These are phyloP conservation scores for Carnegiea gigantea DNA, from an alignment of 179 eudicot genomes.

Conservation along the genomic window DNA sequence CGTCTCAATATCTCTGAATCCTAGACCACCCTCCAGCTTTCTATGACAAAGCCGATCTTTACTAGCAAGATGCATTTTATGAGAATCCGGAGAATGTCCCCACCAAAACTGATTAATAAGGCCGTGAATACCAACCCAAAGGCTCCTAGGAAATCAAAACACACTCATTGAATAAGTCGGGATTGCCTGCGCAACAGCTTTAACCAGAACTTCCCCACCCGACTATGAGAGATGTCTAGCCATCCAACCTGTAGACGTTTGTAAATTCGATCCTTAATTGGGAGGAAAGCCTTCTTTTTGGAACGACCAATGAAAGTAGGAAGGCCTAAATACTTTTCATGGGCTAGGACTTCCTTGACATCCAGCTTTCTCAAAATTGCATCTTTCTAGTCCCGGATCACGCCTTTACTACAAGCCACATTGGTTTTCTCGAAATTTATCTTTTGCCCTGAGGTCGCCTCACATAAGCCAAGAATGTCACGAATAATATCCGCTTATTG, in stretches of 20 bases:
- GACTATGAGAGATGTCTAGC: neutral
- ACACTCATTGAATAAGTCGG: neutral
- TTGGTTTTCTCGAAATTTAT: too few relatives aligned
- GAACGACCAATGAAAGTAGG: too few relatives aligned
- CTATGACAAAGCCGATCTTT: neutral
- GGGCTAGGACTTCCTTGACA: neutral
- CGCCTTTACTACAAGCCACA: too few relatives aligned
- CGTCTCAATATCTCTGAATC: neutral
- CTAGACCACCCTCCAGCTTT: neutral
- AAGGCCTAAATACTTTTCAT: too few relatives aligned
- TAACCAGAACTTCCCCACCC: neutral
- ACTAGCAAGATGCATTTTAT: neutral
- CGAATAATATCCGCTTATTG: too few relatives aligned
- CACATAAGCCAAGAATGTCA: too few relatives aligned
- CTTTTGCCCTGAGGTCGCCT: too few relatives aligned
- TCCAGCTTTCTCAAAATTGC: too few relatives aligned
- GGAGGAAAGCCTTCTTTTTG: neutral
- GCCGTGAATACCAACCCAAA: neutral
- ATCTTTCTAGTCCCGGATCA: too few relatives aligned
- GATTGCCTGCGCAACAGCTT: too few relatives aligned
- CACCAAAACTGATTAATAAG: too few relatives aligned
- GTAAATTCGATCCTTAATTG: neutral
- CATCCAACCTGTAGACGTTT: neutral
- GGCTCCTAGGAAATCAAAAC: neutral
- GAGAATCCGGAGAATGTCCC: neutral